Evolutionary conservation across 164 flowering plant genomes (phyloP).

Genomic region (Hamamelis virginiana): DNA sequence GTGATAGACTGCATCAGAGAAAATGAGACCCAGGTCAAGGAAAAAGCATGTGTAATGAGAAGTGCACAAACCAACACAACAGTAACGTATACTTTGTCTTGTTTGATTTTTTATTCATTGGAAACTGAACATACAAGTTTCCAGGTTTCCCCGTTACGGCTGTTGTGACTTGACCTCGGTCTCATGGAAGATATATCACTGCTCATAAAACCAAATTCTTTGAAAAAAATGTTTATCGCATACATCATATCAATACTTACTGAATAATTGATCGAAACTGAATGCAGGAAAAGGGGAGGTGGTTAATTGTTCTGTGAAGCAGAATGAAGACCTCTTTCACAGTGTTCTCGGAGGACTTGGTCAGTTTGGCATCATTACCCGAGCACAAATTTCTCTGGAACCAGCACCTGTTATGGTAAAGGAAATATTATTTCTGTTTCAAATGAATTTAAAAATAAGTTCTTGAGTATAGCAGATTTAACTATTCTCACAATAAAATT

Average conservation of each 20-base stretch:
- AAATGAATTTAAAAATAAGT: neutral
- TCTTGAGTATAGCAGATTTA: neutral
- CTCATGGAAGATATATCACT: neutral
- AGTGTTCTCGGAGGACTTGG: slow-evolving; percentile 71
- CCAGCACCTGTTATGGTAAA: slow-evolving; percentile 59
- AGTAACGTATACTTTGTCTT: neutral
- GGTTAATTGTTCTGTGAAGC: slow-evolving; percentile 43
- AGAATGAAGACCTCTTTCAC: slow-evolving; percentile 50
- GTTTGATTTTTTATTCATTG: slow-evolving; percentile 4
- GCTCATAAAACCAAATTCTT: neutral
- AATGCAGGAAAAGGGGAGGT: slow-evolving; percentile 62
- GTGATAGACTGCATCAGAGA: neutral
- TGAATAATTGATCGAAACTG: slow-evolving; percentile 9
- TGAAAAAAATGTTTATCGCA: neutral
- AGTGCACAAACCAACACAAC: neutral
- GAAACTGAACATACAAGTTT: neutral
- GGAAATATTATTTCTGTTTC: neutral
- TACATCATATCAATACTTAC: slow-evolving; percentile 11
- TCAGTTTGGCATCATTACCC: slow-evolving; percentile 63
- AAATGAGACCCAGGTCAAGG: neutral
- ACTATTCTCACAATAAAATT: slow-evolving; percentile 1
- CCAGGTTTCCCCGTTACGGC: slow-evolving; percentile 2
- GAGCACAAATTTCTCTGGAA: slow-evolving; percentile 52
- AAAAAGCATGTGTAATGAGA: slow-evolving; percentile 2
- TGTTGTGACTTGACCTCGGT: neutral